Evolutionary conservation across 1,139 yeast species (phyloP), one percentile per base, ranked within the genome.

Genomic region (Candida anutae): DNA sequence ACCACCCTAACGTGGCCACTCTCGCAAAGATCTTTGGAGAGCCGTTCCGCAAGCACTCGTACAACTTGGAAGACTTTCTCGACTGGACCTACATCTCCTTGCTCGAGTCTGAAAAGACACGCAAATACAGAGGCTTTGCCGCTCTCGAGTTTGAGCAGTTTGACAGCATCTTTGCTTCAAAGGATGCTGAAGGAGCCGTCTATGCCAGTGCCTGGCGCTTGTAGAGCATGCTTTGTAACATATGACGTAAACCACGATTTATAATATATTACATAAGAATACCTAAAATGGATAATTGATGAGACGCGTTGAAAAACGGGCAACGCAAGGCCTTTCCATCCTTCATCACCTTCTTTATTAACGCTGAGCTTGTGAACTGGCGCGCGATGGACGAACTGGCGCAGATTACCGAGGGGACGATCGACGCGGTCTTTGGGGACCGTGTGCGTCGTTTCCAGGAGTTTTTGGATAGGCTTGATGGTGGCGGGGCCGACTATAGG

Each of bases 1-100:
- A 85, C 48, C 97, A 90, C 54, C 97, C 98, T 8, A 90, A 90
- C 45, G 84, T 93, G 13, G 90, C 96, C 2, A 82, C 96, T 0
- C 62, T 90, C 43, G 96, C 96, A 9, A 79, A 76, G 48, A 83
- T 90, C 22, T 81, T 83, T 49, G 69, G 77, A 14, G 96, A 90
- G 51, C 96, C 95, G 3, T 88, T 90, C 58, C 74, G 79, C 47
- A 93, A 90, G 52, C 79, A 82, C 33, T 72, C 72, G 42, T 90
- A 93, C 53, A 82, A 83, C 47, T 65, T 90, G 64, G 98, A 90
- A 49, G 98, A 90, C 53, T 90, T 90, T 58, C 60, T 90, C 47
- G 95, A 88, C 53, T 90, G 95, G 85, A 77, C 80, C 32, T 90
- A 88, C 48, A 62, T 67, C 31, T 69, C 87, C 8, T 65, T 90